Evolutionary conservation across 441 rosid genomes (phyloP).

Genomic region (Gossypium lobatum): DNA sequence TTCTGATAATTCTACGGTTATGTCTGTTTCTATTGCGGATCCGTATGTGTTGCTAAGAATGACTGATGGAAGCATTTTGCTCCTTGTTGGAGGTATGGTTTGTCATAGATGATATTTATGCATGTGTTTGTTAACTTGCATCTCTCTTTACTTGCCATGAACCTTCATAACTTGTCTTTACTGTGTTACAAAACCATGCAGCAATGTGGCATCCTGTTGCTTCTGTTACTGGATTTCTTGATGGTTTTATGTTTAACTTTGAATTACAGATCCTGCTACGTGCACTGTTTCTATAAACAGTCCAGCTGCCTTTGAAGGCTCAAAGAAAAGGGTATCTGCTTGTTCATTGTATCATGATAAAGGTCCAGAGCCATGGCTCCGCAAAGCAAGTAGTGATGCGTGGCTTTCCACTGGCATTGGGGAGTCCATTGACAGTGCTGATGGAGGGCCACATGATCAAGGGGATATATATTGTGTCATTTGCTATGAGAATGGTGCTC

Average conservation of each 20-base stretch:
- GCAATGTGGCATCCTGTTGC: constrained; percentile 1
- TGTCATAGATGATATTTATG: constrained; percentile 13
- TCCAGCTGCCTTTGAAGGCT: constrained; percentile 64
- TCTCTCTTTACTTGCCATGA: constrained; percentile 8
- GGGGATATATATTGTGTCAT: constrained; percentile 89
- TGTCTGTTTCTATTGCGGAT: constrained; percentile 90
- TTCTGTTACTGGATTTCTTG: constrained; percentile 1
- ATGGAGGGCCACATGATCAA: constrained; percentile 80
- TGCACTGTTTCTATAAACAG: constrained; percentile 72
- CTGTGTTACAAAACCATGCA: neutral
- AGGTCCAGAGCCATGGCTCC: constrained; percentile 94
- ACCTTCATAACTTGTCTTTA: neutral
- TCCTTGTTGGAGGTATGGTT: constrained; percentile 86
- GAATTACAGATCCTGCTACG: constrained; percentile 72
- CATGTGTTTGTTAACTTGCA: constrained; percentile 12
- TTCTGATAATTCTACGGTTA: constrained; percentile 63
- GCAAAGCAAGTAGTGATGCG: constrained; percentile 93
- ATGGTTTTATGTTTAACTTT: constrained; percentile 25
- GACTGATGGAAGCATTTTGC: constrained; percentile 86
- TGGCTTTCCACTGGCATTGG: constrained; percentile 93
- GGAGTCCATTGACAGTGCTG: constrained; percentile 78
- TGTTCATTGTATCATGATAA: constrained; percentile 91
- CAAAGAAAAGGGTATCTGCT: constrained; percentile 60
- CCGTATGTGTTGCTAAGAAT: constrained; percentile 84
- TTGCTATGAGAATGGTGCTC: constrained; percentile 77